A percentile compares a stretch with the other conserved stretches of the same genome.
Evolutionary conservation across 2,329 filamentous ascomycete genomes (phyloP).

Genomic region (Tolypocladium paradoxum): DNA sequence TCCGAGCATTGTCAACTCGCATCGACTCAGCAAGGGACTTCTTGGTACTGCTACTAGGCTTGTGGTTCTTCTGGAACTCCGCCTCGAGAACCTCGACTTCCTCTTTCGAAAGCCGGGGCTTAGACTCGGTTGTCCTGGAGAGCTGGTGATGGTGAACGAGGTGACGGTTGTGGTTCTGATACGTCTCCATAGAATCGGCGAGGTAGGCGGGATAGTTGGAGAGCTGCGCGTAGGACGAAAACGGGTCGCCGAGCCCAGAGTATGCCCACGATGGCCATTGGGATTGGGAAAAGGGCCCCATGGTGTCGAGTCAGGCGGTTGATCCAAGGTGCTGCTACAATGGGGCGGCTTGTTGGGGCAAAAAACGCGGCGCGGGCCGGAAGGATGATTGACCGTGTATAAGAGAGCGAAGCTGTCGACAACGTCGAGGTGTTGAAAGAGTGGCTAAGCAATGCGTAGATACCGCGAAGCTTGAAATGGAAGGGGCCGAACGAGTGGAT

Average conservation of each 20-base stretch:
- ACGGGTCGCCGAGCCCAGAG: constrained; percentile 16
- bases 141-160: constrained; percentile 26
- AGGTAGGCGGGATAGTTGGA: constrained; percentile 23
- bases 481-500: not conserved
- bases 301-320: constrained; percentile 5
- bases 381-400: not conserved
- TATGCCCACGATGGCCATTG: constrained; percentile 27
- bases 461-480: not conserved
- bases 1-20: constrained; percentile 51
- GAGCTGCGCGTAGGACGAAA: constrained; percentile 18
- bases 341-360: not conserved
- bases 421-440: not conserved
- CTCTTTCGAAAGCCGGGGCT: constrained; percentile 45
- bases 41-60: constrained; percentile 52
- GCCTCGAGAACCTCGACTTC: constrained; percentile 49
- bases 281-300: constrained; percentile 22
- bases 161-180: constrained; percentile 23
- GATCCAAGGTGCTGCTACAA: not conserved
- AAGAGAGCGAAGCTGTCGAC: not conserved
- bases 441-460: not conserved
- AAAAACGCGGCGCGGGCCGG: not conserved
- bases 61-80: constrained; percentile 53
- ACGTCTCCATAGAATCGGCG: constrained; percentile 27
- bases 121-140: constrained; percentile 34
- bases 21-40: constrained; percentile 50